These are phyloP conservation scores for Microsporum canis DNA, from an alignment of 2,329 filamentous ascomycete species.

Conservation along the genomic window DNA sequence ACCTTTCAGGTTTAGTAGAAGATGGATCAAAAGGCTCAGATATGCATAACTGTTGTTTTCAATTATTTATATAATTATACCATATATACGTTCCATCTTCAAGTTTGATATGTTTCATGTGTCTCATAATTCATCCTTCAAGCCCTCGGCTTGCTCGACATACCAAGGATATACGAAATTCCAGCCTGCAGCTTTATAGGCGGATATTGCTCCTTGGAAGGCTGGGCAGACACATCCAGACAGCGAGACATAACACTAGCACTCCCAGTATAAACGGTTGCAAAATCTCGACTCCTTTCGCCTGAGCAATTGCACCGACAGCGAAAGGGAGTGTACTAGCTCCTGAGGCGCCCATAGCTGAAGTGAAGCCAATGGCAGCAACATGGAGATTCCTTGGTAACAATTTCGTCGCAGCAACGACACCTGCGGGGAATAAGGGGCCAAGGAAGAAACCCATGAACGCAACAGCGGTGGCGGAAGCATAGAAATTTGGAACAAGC, in stretches of 20 bases:
- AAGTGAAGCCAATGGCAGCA: conserved; percentile 67
- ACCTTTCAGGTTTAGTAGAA: no score
- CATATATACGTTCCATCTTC: background rate
- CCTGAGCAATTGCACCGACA: conserved; percentile 40
- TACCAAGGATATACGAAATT: background rate
- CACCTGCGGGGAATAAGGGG: conserved; percentile 63
- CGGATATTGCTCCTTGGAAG: conserved; percentile 11
- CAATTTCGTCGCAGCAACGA: conserved; percentile 63
- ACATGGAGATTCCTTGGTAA: conserved; percentile 64
- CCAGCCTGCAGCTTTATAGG: background rate
- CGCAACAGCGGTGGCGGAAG: conserved; percentile 59
- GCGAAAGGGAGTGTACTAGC: conserved; percentile 41
- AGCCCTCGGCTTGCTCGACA: background rate
- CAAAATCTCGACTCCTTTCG: conserved; percentile 47
- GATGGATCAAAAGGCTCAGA: no score
- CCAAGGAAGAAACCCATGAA: conserved; percentile 71
- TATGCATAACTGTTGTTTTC: background rate
- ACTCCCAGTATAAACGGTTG: conserved; percentile 49
- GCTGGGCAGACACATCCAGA: conserved; percentile 38
- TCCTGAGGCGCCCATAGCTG: conserved; percentile 64
- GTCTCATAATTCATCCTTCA: background rate
- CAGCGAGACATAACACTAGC: conserved; percentile 38
- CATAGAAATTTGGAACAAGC: conserved; percentile 66
- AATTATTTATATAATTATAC: background rate
- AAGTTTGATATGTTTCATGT: background rate